A percentile compares a stretch with the other conserved stretches of the same genome.
These are phyloP conservation scores for Volvox africanus DNA, from an alignment of 139 green algal species.

Conservation along the genomic window DNA sequence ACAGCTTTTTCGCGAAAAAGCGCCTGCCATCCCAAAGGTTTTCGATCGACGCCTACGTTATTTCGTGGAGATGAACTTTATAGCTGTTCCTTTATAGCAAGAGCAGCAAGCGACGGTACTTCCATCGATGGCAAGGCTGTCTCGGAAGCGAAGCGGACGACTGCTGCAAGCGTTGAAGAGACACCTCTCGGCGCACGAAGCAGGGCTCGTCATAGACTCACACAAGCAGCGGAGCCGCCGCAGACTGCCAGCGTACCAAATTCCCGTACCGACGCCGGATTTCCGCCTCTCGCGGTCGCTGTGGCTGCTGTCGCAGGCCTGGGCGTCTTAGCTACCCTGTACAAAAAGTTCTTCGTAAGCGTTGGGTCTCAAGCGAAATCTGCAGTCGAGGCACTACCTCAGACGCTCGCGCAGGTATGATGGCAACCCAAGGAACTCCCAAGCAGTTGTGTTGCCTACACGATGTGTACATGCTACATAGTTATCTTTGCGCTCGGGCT, in stretches of 20 bases:
- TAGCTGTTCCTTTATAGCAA: neutral
- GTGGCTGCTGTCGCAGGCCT: constrained; percentile 37
- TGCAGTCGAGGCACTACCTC: constrained; percentile 12
- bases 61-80: neutral
- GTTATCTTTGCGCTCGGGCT: no score
- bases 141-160: constrained; percentile 12
- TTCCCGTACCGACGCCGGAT: neutral
- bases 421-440: neutral
- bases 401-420: constrained; percentile 10
- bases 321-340: constrained; percentile 43
- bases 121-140: neutral
- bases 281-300: neutral
- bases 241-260: neutral
- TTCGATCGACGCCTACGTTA: neutral
- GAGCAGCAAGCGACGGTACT: neutral
- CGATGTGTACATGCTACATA: no score
- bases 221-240: neutral
- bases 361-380: neutral
- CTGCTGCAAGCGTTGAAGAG: neutral
- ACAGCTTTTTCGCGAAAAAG: neutral
- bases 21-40: neutral
- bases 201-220: neutral
- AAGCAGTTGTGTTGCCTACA: no score
- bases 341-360: constrained; percentile 52
- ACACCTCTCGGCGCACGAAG: neutral